Evolutionary conservation across 2,329 filamentous ascomycete species (phyloP).

Genomic region (Microcyclospora tardicrescens): DNA sequence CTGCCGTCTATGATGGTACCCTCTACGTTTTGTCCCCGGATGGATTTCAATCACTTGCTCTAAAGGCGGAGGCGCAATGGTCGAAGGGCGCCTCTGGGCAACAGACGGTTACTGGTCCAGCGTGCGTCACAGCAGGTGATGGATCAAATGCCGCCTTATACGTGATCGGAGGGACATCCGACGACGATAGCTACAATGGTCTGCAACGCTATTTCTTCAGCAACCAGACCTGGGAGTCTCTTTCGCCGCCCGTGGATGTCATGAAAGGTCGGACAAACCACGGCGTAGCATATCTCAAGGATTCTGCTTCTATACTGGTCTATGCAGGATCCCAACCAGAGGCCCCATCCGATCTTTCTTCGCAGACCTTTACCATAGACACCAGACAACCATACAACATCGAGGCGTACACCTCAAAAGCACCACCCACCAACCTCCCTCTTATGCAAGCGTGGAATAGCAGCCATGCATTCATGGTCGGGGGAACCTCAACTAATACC

Average conservation of each 20-base stretch:
- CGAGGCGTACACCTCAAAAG: constrained; percentile 43
- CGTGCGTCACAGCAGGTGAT: constrained; percentile 60
- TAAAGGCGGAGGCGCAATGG: constrained; percentile 63
- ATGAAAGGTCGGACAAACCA: constrained; percentile 62
- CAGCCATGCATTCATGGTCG: constrained; percentile 58
- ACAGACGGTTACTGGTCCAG: constrained; percentile 57
- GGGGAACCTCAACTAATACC: constrained; percentile 53
- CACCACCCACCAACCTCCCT: constrained; percentile 53
- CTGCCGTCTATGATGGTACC: constrained; percentile 64
- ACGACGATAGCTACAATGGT: constrained; percentile 51
- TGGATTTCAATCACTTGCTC: constrained; percentile 60
- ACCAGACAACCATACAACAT: constrained; percentile 53
- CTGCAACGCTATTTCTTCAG: constrained; percentile 56
- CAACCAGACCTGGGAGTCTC: constrained; percentile 44
- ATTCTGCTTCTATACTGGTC: constrained; percentile 58
- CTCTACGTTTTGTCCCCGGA: constrained; percentile 70
- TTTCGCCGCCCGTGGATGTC: constrained; percentile 38
- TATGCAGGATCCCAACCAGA: constrained; percentile 64
- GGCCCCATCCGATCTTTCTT: constrained; percentile 41
- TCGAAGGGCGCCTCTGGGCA: constrained; percentile 46
- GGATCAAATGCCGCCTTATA: constrained; percentile 53
- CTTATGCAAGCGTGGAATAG: constrained; percentile 63
- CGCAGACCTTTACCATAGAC: constrained; percentile 62
- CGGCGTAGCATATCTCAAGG: constrained; percentile 59
- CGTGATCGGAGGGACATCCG: constrained; percentile 62